Evolutionary conservation across 306 rosid genomes (phyloP), one percentile per base, ranked within the genome.

Genomic region (Pachyrhizus erosus): DNA sequence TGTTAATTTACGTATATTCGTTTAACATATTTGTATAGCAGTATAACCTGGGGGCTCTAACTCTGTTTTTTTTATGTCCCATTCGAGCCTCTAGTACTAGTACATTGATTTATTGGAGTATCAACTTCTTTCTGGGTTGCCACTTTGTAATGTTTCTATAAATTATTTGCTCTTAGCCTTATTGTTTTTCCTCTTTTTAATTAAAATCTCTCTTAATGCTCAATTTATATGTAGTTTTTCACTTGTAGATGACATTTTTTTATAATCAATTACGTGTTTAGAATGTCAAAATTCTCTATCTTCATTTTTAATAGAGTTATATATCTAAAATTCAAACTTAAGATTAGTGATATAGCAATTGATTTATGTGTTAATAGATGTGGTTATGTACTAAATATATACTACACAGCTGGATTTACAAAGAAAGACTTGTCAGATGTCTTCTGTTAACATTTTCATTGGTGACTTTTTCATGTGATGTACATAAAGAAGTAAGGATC

Each of bases 21-120:
- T 57, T 57, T 29, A 18, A 48, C 52, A n/a, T 83, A 78, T 84
- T 81, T 87, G 90, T 84, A 84, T 81, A 81, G 86, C 75, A 80
- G 21, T 13, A 23, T 46, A 48, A 78, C 14, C 31, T n/a, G n/a
- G 57, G 33, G 87, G 86, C 77, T 78, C 80, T 62, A 40, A 84
- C 82, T 74, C 27, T 74, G 80, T 82, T 87, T 84, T 87, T 84
- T 84, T 78, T 9, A 69, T 71, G 75, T 78, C 20, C 34, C 39
- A 81, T 84, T 87, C 14, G 84, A 87, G 80, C 82, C 81, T 65
- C 29, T 23, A 12, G 78, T 37, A 78, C 34, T 20, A 12, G 81
- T 15, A 72, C 33, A 70, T 45, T 76, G n/a, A 13, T 45, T 77
- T 45, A 55, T 40, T 34, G 23, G 64, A 78, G 79, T 62, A 58